These are phyloP conservation scores for Clonostachys byssicola DNA, from an alignment of 2,329 filamentous ascomycete species.

Conservation along the genomic window DNA sequence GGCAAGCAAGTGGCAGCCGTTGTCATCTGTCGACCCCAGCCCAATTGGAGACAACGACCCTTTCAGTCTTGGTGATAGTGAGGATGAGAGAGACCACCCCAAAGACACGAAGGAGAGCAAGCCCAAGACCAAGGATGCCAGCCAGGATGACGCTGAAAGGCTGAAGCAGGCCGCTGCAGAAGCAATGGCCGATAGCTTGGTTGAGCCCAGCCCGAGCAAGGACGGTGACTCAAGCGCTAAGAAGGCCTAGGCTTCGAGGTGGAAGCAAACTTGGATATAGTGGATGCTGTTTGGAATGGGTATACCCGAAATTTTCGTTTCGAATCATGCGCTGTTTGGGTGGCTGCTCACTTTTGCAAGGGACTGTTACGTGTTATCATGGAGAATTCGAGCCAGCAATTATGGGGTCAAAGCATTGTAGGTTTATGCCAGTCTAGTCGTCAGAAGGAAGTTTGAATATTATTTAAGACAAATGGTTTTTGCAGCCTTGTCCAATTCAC, in stretches of 20 bases:
- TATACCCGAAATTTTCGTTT: no score
- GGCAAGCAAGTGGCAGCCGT: slow-evolving; percentile 93
- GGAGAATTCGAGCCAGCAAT: no score
- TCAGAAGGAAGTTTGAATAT: no score
- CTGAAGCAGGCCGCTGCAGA: slow-evolving; percentile 62
- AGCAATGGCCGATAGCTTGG: slow-evolving; percentile 53
- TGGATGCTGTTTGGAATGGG: no score
- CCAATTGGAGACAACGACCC: slow-evolving; percentile 90
- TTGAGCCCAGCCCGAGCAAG: slow-evolving; percentile 25
- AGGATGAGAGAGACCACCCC: slow-evolving; percentile 75
- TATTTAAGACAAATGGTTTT: no score
- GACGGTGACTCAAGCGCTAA: slow-evolving; percentile 26
- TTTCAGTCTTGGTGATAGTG: slow-evolving; percentile 92
- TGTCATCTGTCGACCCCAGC: slow-evolving; percentile 75
- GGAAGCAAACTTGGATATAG: no score
- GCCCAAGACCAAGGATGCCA: slow-evolving; percentile 49
- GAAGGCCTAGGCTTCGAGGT: background rate
- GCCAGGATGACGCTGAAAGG: slow-evolving; percentile 54
- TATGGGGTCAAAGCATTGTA: no score
- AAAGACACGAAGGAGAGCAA: slow-evolving; percentile 19
- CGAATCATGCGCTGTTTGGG: no score
- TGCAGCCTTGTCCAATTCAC: no score
- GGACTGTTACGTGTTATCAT: no score
- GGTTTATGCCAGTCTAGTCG: no score
- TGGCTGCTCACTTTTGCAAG: no score